Conservation (phyloP, 352 stramenopile genomes). For the Pythium dissotocum region DNA sequence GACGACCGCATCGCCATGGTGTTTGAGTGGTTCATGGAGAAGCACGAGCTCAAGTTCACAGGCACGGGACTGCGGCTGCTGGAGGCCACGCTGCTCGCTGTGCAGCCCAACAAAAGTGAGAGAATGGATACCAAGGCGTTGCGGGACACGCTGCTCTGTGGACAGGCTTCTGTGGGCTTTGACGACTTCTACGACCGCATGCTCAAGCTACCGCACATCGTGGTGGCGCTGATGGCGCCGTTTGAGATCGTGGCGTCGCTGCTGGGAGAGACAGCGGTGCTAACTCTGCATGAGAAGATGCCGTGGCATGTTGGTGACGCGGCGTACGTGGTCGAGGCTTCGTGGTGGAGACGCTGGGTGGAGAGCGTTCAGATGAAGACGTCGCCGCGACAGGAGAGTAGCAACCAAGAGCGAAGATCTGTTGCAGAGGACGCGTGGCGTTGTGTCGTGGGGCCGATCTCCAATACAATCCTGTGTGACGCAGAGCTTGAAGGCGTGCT, state of each 20-base stretch:
- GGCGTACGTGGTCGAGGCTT: conserved; percentile 47
- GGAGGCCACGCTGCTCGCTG: conserved; percentile 26
- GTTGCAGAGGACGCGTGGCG: neutral
- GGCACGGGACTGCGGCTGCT: conserved; percentile 39
- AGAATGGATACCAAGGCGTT: conserved; percentile 14
- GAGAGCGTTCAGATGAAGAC: conserved; percentile 5
- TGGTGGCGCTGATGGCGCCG: conserved; percentile 51
- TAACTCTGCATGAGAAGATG: conserved; percentile 35
- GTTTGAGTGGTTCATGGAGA: conserved; percentile 63
- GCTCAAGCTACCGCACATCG: conserved; percentile 32
- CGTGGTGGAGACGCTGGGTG: conserved; percentile 67
- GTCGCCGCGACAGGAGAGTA: neutral
- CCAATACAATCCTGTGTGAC: conserved; percentile 31
- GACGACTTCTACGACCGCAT: conserved; percentile 35
- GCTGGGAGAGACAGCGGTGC: conserved; percentile 45
- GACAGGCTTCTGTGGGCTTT: conserved; percentile 22
- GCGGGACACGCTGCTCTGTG: conserved; percentile 26
- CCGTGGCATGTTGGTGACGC: conserved; percentile 49
- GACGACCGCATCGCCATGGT: conserved; percentile 39
- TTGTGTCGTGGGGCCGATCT: conserved; percentile 14
- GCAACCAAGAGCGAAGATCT: neutral
- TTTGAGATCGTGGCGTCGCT: conserved; percentile 56
- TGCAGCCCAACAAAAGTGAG: conserved; percentile 4
- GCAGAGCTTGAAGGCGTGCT: conserved; percentile 41
- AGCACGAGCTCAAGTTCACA: conserved; percentile 32